phyloP scores from a whole-genome alignment of 2,329 filamentous ascomycete genomes.

The Colletotrichum trifolii region DNA sequence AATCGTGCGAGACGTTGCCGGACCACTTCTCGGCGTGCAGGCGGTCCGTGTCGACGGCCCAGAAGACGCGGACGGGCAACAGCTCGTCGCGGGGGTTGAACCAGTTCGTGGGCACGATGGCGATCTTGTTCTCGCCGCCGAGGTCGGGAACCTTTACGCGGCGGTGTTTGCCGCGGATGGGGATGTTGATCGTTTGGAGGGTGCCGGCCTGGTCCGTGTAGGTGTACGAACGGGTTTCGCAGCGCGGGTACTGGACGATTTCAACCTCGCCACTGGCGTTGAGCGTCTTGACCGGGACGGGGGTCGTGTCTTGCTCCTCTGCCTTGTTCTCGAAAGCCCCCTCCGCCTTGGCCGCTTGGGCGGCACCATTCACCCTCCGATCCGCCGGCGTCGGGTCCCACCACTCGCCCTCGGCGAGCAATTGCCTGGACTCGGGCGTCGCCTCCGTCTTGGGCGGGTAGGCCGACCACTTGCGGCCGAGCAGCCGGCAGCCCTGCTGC shows the following conservation, averaged over 20 bases:
- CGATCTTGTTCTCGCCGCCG: no score
- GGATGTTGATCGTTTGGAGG: no score
- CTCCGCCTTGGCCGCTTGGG: not conserved
- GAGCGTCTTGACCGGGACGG: no score
- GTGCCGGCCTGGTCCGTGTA: no score
- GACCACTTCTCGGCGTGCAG: conserved; percentile 62
- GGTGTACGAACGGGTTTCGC: not conserved
- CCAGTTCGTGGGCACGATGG: not conserved
- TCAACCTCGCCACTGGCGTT: conserved; percentile 21
- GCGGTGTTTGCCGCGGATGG: no score
- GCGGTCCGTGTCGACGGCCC: conserved; percentile 60
- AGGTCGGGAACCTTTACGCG: no score
- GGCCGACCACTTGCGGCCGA: conserved; percentile 21
- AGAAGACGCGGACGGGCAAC: conserved; percentile 60
- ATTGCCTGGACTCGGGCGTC: conserved; percentile 15
- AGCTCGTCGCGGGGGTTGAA: conserved; percentile 40
- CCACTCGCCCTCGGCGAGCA: conserved; percentile 35
- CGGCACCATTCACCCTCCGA: no score
- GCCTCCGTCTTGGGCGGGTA: conserved; percentile 31
- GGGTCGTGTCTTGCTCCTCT: no score
- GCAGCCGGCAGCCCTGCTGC: conserved; percentile 17
- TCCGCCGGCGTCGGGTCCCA: not conserved
- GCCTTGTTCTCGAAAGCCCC: conserved; percentile 30
- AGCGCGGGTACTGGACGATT: not conserved
- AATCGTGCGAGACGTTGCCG: conserved; percentile 62